A percentile compares a stretch with the other conserved stretches of the same genome.
Conservation (phyloP, 2,329 filamentous ascomycete species). For the Ilyonectria robusta region DNA sequence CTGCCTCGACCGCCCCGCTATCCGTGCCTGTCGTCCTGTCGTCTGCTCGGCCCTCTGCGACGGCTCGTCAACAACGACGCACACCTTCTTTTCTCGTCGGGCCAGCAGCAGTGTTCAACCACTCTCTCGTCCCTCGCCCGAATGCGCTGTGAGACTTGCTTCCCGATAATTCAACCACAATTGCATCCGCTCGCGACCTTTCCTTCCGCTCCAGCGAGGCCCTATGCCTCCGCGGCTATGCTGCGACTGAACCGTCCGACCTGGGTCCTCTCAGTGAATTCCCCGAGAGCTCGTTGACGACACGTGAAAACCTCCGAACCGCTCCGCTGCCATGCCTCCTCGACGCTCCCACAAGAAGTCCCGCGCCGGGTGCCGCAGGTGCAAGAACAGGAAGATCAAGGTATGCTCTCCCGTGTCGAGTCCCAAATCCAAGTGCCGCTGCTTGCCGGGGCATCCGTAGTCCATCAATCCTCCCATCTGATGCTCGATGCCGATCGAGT, state of each 20-base stretch:
- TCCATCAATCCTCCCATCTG: slow-evolving; percentile 14
- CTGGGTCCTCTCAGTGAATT: slow-evolving; percentile 45
- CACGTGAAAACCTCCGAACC: slow-evolving; percentile 33
- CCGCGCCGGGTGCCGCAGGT: slow-evolving; percentile 75
- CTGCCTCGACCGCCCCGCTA: slow-evolving; percentile 26
- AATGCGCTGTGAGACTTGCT: slow-evolving; percentile 40
- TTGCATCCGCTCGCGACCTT: slow-evolving; percentile 27
- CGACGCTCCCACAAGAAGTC: slow-evolving; percentile 80
- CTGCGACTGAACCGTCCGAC: slow-evolving; percentile 45
- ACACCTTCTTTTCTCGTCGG: slow-evolving; percentile 34
- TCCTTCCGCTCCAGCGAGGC: slow-evolving; percentile 35
- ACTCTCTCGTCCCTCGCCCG: slow-evolving; percentile 36
- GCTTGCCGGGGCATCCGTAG: slow-evolving; percentile 20
- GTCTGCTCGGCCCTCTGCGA: slow-evolving; percentile 3
- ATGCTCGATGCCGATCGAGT: slow-evolving; percentile 19
- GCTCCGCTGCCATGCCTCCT: slow-evolving; percentile 67
- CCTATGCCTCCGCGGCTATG: slow-evolving; percentile 50
- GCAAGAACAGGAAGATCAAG: slow-evolving; percentile 80
- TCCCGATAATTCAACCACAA: slow-evolving; percentile 36
- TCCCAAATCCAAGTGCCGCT: not conserved
- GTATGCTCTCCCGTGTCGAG: slow-evolving; percentile 53
- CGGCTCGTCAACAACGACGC: slow-evolving; percentile 12
- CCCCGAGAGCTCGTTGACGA: slow-evolving; percentile 42
- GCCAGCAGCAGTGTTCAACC: slow-evolving; percentile 46
- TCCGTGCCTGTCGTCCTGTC: slow-evolving; percentile 23